Evolutionary conservation across 345 rosid genomes (phyloP), one percentile per base, ranked within the genome.

Genomic region (Euphorbia pulcherrima): DNA sequence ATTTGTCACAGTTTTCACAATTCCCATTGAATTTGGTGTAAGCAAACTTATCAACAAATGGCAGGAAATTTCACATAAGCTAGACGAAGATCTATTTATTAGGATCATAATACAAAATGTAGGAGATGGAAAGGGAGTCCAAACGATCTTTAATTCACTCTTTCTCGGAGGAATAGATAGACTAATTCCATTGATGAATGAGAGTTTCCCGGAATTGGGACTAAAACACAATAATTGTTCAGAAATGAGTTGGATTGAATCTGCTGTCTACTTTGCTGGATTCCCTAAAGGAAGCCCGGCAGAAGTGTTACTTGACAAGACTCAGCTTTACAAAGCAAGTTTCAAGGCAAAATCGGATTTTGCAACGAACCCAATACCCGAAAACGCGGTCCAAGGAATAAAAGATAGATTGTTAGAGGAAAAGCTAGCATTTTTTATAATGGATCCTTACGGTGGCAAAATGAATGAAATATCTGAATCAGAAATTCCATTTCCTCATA

Each of bases 241-340:
- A 39, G 68, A 61, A 68, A 73, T 73, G 72, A 62, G 72, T 68
- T 73, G 77, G 77, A 29, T 73, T 30, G 77, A 73, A 35, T 67
- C 77, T 44, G 12, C 72, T 0, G 17, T 73, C 16, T 67, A 44
- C 23, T 67, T 67, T 53, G 68, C 68, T 27, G 72, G 68, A 40
- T 67, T 35, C 7, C 62, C 47, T 3, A 61, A 9, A 12, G 68
- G 77, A 21, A 73, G 72, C 33, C 58, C 77, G 2, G 0, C 7
- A 5, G 72, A 67, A 57, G 63, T 67, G 18, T 54, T 72, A 26
- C 76, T 72, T 39, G 71, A 51, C 53, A 73, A 73, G 69, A 60
- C 54, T 35, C 61, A 66, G 33, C 44, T 66, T 14, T 60, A 48
- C 62, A 66, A 59, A 73, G 71, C 76, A 6, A 57, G 28, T n/a